These are phyloP conservation scores for Penicillium taxi DNA, from an alignment of 495 filamentous ascomycete species.

Conservation along the genomic window DNA sequence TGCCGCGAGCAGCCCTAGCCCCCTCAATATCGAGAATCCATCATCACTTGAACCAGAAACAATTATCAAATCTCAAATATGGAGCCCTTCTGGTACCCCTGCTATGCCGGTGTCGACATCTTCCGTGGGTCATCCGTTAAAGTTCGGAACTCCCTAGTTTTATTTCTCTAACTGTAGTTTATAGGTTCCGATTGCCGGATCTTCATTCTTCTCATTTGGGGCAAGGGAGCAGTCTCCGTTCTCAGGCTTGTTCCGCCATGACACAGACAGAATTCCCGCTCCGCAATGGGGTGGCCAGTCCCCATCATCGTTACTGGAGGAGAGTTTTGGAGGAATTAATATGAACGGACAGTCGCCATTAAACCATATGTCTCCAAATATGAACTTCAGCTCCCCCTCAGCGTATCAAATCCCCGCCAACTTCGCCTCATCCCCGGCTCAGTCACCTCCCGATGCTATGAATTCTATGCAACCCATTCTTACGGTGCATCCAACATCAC, in stretches of 20 bases:
- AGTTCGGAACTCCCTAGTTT: background rate
- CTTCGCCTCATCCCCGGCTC: slow-evolving; percentile 29
- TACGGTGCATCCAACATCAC: slow-evolving; percentile 55
- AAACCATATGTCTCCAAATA: slow-evolving; percentile 22
- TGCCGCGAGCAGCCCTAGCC: slow-evolving; percentile 57
- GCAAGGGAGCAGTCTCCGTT: slow-evolving; percentile 45
- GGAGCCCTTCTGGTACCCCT: slow-evolving; percentile 17
- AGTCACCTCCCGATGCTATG: slow-evolving; percentile 17
- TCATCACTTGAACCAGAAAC: slow-evolving; percentile 18
- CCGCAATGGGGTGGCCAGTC: slow-evolving; percentile 44
- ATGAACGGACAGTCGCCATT: slow-evolving; percentile 37
- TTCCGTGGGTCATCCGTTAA: slow-evolving; percentile 23
- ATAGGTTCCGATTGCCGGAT: slow-evolving; percentile 19
- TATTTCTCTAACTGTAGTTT: slow-evolving; percentile 3
- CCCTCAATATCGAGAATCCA: slow-evolving; percentile 31
- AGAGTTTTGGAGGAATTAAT: slow-evolving; percentile 38
- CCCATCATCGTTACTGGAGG: slow-evolving; percentile 44
- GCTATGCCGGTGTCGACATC: slow-evolving; percentile 16
- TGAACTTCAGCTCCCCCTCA: slow-evolving; percentile 29
- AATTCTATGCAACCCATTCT: slow-evolving; percentile 32
- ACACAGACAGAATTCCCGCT: slow-evolving; percentile 39
- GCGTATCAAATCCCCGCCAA: slow-evolving; percentile 29
- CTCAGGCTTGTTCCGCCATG: slow-evolving; percentile 28
- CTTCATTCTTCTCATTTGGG: slow-evolving; percentile 27
- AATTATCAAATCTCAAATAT: slow-evolving; percentile 20